Percentiles rank a stretch among this genome's conserved stretches.
These are phyloP conservation scores for Phytophthora nicotianae DNA, from an alignment of 352 stramenopile species.

Conservation along the genomic window DNA sequence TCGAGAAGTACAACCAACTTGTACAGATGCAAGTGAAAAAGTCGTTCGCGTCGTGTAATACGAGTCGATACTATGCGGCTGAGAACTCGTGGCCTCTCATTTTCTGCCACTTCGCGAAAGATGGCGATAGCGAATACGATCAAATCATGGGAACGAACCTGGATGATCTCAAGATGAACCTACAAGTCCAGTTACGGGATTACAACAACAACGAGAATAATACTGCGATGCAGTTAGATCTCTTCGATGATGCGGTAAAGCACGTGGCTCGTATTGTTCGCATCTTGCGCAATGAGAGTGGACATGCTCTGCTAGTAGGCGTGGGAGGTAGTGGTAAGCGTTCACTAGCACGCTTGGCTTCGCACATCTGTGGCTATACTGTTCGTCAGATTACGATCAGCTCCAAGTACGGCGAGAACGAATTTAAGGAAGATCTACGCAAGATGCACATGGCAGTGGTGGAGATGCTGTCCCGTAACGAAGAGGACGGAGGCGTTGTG, in stretches of 20 bases:
- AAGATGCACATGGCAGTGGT: slow-evolving; percentile 95
- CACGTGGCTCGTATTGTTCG: slow-evolving; percentile 95
- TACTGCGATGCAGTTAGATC: slow-evolving; percentile 95
- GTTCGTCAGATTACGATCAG: slow-evolving; percentile 95
- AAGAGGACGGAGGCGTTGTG: slow-evolving; percentile 89
- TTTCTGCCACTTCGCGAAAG: slow-evolving; percentile 96
- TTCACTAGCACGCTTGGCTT: slow-evolving; percentile 91
- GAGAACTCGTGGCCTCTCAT: slow-evolving; percentile 96
- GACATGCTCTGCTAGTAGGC: slow-evolving; percentile 94
- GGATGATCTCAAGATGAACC: slow-evolving; percentile 87
- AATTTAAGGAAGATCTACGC: slow-evolving; percentile 97
- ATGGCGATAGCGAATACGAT: slow-evolving; percentile 93
- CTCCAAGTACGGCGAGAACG: slow-evolving; percentile 94
- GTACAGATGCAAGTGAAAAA: slow-evolving; percentile 94
- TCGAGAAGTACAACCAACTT: slow-evolving; percentile 94
- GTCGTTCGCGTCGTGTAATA: slow-evolving; percentile 93
- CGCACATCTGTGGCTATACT: slow-evolving; percentile 93
- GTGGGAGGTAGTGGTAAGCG: slow-evolving; percentile 95
- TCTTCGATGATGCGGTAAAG: slow-evolving; percentile 97
- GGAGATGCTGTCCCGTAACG: slow-evolving; percentile 87
- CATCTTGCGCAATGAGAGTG: slow-evolving; percentile 90
- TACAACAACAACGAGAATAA: slow-evolving; percentile 98
- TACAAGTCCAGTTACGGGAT: slow-evolving; percentile 91
- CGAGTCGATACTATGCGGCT: slow-evolving; percentile 91
- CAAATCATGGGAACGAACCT: slow-evolving; percentile 91